Conservation (phyloP, 2,329 filamentous ascomycete species). For the Colletotrichum tofieldiae region DNA sequence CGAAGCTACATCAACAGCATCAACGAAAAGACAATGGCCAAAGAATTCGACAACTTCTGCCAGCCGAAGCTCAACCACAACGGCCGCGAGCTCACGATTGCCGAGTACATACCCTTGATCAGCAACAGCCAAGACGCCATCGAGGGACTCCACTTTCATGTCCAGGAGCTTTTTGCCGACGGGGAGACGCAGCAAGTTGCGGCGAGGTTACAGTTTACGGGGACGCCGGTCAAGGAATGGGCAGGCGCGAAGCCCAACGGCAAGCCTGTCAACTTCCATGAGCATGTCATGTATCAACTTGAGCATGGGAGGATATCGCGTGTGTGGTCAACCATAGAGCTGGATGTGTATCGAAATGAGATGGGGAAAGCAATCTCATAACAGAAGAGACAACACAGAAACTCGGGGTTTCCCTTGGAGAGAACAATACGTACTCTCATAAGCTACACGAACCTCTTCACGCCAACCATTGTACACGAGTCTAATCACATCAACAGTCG, state of each 20-base stretch:
- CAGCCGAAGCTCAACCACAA: conserved; percentile 51
- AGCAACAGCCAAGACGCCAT: conserved; percentile 49
- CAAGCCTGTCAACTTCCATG: conserved; percentile 48
- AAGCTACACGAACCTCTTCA: neutral
- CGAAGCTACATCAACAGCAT: conserved; percentile 51
- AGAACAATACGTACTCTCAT: neutral
- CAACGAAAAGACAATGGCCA: conserved; percentile 50
- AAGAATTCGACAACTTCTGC: conserved; percentile 48
- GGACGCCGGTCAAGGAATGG: conserved; percentile 48
- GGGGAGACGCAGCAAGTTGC: conserved; percentile 50
- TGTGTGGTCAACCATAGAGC: conserved; percentile 53
- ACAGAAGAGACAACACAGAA: neutral
- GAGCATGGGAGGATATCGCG: conserved; percentile 50
- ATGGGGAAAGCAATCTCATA: neutral
- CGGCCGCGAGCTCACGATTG: conserved; percentile 43
- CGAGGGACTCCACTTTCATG: conserved; percentile 46
- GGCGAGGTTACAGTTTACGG: conserved; percentile 50
- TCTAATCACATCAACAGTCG: neutral
- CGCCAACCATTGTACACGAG: neutral
- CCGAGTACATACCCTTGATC: conserved; percentile 50
- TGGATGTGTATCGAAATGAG: conserved; percentile 46
- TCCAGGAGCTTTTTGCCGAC: conserved; percentile 51
- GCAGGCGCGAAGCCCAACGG: conserved; percentile 50
- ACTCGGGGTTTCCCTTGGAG: no score
- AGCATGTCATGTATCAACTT: conserved; percentile 55